A percentile compares a stretch with the other conserved stretches of the same genome.
phyloP scores from a whole-genome alignment of 208 protist genomes.

The Porcisia deanei region DNA sequence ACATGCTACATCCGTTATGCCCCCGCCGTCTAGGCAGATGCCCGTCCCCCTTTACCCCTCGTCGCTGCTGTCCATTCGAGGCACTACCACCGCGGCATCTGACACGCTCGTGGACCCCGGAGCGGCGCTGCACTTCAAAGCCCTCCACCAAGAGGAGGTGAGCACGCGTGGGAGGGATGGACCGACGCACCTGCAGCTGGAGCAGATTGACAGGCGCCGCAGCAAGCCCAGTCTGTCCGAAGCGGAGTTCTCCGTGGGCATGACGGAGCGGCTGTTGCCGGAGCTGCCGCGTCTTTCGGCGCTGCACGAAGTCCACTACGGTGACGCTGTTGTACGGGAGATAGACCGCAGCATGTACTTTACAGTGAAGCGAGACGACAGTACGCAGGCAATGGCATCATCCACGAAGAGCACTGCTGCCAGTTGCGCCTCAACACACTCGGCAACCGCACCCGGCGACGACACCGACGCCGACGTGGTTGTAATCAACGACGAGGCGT shows the following conservation, averaged over 20 bases:
- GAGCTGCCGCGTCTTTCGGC: conserved; percentile 68
- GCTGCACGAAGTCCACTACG: conserved; percentile 86
- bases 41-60: background rate
- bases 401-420: background rate
- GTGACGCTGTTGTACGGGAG: conserved; percentile 77
- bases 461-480: background rate
- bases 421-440: background rate
- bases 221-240: conserved; percentile 66
- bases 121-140: conserved; percentile 18
- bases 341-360: conserved; percentile 68
- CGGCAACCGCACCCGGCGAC: background rate
- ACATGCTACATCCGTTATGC: background rate
- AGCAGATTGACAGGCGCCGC: conserved; percentile 74
- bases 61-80: background rate
- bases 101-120: conserved; percentile 8
- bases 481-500: conserved; percentile 12
- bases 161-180: background rate
- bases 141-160: conserved; percentile 14
- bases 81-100: background rate
- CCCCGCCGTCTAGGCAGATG: background rate
- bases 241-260: conserved; percentile 70
- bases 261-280: conserved; percentile 81
- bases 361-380: background rate
- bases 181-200: conserved; percentile 23
- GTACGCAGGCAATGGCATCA: background rate